These are phyloP conservation scores for Eucalyptus cladocalyx DNA, from an alignment of 345 rosid genomes.

Conservation along the genomic window DNA sequence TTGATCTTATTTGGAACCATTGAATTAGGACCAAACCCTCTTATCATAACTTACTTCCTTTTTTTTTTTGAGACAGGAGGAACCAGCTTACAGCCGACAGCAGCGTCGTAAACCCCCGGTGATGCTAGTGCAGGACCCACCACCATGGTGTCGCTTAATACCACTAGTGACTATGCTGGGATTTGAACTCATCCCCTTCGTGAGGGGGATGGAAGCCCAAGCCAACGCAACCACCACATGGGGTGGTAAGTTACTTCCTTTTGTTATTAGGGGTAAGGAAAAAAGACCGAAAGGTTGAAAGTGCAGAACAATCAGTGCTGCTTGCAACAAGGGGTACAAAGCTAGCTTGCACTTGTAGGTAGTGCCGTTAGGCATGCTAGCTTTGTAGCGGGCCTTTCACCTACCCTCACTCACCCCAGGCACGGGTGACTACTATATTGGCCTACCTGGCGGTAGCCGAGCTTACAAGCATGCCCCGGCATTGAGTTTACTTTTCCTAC, in stretches of 20 bases:
- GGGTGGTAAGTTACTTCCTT: not conserved
- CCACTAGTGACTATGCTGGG: no score
- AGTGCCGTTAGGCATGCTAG: rapidly evolving
- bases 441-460: rapidly evolving
- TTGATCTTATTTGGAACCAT: not conserved
- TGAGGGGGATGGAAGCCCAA: no score
- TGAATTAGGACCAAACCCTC: not conserved
- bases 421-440: rapidly evolving
- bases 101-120: no score
- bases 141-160: no score
- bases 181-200: no score
- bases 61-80: not conserved
- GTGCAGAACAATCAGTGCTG: rapidly evolving
- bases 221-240: no score
- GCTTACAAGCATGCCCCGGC: no score
- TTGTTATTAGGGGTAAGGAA: not conserved
- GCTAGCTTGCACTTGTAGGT: rapidly evolving
- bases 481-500: no score
- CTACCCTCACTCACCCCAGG: rapidly evolving
- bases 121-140: no score
- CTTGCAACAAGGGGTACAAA: no score
- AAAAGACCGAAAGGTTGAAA: not conserved
- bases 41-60: not conserved
- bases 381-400: no score
- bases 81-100: no score